Evolutionary conservation across 2,329 filamentous ascomycete genomes (phyloP), one percentile per base, ranked within the genome.

Genomic region (Aspergillus sp.): DNA sequence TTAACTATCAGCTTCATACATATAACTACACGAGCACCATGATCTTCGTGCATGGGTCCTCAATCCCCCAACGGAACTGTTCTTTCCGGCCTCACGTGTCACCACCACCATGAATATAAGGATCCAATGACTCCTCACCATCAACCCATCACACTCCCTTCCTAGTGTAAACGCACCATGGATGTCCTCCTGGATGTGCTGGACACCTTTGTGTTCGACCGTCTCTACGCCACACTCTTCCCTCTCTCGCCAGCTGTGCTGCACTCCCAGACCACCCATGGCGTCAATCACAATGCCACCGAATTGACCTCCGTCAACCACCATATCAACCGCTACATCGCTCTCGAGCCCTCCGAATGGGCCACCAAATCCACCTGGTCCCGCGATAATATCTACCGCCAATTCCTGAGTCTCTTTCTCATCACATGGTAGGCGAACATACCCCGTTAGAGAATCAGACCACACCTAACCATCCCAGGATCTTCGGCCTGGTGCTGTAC

Each of bases 121-220:
- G 13, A 17, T 20, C 16, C 1, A 4, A 6, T 16, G 2, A 23
- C 17, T 25, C 25, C 19, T n/a, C 10, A n/a, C 36, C 17, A 20
- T 38, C 38, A n/a, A 16, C 1, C 17, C 21, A 32, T 14, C 17
- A 14, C 10, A 23, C 4, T 45, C 9, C 10, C 17, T n/a, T 6
- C 20, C 19, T 19, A 34, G n/a, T 9, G 40, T 31, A 7, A 5
- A 17, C 44, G n/a, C n/a, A 53, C 20, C 32, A 61, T 62, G 60
- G 59, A 62, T 31, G 53, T 62, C 23, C 23, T 61, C 17, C 53
- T 62, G 16, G 60, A 61, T 45, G 44, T 63, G 14, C 43, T 61
- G 2, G 60, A 63, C 43, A 63, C 59, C 11, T 51, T 57, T 14
- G 45, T 58, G n/a, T 55, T 63, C 29, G 60, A 63, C 52, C 55